These are phyloP conservation scores for Bipolaris oryzae DNA, from an alignment of 2,329 filamentous ascomycete species.

Conservation along the genomic window DNA sequence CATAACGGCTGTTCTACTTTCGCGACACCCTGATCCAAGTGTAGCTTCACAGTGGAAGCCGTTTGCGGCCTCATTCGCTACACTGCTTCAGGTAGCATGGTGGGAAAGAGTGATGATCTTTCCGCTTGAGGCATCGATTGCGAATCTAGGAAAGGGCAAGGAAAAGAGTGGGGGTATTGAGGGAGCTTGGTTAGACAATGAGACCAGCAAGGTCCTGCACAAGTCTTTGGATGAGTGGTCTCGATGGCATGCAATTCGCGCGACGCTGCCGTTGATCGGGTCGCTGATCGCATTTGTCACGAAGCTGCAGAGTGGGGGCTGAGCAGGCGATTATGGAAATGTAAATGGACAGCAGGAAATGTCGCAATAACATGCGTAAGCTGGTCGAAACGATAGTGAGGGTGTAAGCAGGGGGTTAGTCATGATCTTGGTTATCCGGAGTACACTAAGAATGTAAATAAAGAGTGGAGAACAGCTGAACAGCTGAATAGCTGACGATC, in stretches of 20 bases:
- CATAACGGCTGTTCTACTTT: conserved; percentile 4
- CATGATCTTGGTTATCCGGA: neutral
- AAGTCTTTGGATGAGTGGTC: conserved; percentile 4
- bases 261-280: conserved; percentile 3
- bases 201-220: neutral
- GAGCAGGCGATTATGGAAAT: neutral
- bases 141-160: neutral
- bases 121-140: conserved; percentile 4
- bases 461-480: neutral
- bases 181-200: neutral
- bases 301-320: neutral
- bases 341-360: neutral
- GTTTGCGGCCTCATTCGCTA: neutral
- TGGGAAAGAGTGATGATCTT: conserved; percentile 11
- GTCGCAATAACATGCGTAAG: neutral
- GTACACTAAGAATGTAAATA: neutral
- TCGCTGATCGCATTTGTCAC: neutral
- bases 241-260: conserved; percentile 3
- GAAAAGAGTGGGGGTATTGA: neutral
- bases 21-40: conserved; percentile 2
- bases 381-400: neutral
- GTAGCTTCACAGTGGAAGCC: conserved; percentile 5
- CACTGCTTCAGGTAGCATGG: conserved; percentile 8
- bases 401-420: neutral
- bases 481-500: neutral